phyloP scores from a whole-genome alignment of 2,329 filamentous ascomycete genomes.

The Malbranchea zuffiana region DNA sequence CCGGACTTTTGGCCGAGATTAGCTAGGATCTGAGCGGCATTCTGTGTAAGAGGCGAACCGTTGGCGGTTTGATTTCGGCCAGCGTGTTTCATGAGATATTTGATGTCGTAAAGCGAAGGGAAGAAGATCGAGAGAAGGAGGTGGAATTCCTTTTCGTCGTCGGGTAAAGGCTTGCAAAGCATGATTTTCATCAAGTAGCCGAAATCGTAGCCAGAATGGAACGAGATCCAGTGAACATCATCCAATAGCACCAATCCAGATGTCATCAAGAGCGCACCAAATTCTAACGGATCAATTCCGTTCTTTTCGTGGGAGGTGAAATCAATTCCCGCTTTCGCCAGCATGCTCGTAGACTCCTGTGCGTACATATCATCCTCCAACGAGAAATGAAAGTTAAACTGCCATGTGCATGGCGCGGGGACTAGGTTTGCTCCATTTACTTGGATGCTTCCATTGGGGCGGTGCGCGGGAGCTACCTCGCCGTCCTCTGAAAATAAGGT shows the following conservation, averaged over 20 bases:
- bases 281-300: slow-evolving; percentile 81
- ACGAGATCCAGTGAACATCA: slow-evolving; percentile 90
- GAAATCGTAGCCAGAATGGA: slow-evolving; percentile 97
- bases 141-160: slow-evolving; percentile 83
- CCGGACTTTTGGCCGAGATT: slow-evolving; percentile 85
- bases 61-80: slow-evolving; percentile 58
- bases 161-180: slow-evolving; percentile 68
- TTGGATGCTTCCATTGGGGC: slow-evolving; percentile 41
- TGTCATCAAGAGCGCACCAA: slow-evolving; percentile 79
- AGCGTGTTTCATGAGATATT: slow-evolving; percentile 89
- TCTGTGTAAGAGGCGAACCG: slow-evolving; percentile 51
- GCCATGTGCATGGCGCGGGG: slow-evolving; percentile 81
- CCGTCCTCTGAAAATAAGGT: slow-evolving; percentile 87
- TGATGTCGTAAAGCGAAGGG: slow-evolving; percentile 87
- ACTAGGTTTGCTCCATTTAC: slow-evolving; percentile 43
- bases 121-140: slow-evolving; percentile 85
- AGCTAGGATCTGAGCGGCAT: slow-evolving; percentile 61
- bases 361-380: slow-evolving; percentile 96
- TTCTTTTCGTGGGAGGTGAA: slow-evolving; percentile 73
- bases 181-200: slow-evolving; percentile 94
- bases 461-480: slow-evolving; percentile 66
- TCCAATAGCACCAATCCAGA: slow-evolving; percentile 83
- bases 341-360: slow-evolving; percentile 81
- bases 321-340: slow-evolving; percentile 85
- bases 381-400: slow-evolving; percentile 98